Percentiles rank a stretch among this genome's conserved stretches.
Evolutionary conservation across 1,139 yeast species (phyloP).

Genomic region (Kodamaea alishanica): DNA sequence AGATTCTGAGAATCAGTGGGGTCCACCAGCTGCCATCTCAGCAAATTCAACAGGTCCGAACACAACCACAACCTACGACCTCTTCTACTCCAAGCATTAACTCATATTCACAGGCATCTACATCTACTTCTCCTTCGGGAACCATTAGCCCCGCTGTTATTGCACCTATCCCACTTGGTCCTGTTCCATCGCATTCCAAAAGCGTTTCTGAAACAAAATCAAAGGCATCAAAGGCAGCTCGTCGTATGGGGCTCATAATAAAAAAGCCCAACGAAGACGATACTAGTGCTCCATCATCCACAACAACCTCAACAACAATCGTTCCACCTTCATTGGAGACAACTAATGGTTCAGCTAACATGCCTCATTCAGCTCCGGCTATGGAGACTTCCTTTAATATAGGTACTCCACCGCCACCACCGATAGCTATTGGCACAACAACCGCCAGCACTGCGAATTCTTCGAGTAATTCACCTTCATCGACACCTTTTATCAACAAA

Average conservation of each 20-base stretch:
- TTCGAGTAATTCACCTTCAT: conserved; percentile 14
- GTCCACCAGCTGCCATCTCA: conserved; percentile 11
- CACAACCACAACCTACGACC: conserved; percentile 8
- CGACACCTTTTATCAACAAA: conserved; percentile 6
- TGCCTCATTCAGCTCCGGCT: conserved; percentile 25
- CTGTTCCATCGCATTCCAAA: conserved; percentile 41
- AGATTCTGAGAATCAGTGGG: conserved; percentile 9
- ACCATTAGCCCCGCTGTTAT: conserved; percentile 14
- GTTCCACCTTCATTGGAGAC: neutral
- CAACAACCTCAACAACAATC: conserved; percentile 6
- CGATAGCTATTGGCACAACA: conserved; percentile 13
- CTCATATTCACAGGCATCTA: conserved; percentile 5
- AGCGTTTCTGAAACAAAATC: conserved; percentile 55
- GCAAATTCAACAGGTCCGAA: conserved; percentile 2
- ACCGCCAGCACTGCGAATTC: conserved; percentile 10
- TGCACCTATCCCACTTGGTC: conserved; percentile 8
- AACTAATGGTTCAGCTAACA: neutral
- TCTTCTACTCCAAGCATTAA: neutral
- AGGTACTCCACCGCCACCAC: conserved; percentile 19
- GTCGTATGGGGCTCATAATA: conserved; percentile 66
- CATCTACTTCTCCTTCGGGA: neutral
- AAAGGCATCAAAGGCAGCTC: conserved; percentile 56
- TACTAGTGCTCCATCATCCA: conserved; percentile 4
- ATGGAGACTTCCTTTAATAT: conserved; percentile 24
- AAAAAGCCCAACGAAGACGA: conserved; percentile 35